Evolutionary conservation across 1,284 basidiomycete species (phyloP).

Genomic region (Chondrostereum purpureum): DNA sequence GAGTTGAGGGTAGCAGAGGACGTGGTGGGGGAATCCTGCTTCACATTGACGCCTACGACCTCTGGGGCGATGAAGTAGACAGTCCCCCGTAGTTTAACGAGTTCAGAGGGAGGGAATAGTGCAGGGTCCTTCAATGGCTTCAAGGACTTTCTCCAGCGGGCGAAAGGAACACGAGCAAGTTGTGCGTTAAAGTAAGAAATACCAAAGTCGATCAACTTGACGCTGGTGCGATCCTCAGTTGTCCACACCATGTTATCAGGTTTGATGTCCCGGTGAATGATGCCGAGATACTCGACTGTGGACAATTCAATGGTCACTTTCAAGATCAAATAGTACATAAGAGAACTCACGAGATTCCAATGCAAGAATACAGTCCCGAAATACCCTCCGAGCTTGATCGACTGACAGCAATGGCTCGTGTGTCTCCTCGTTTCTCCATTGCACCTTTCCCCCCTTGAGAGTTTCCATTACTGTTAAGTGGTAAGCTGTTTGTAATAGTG

Average conservation of each 20-base stretch:
- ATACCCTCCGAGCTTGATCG: constrained; percentile 67
- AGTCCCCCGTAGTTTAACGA: constrained; percentile 78
- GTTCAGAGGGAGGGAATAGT: constrained; percentile 62
- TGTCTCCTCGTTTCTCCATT: constrained; percentile 53
- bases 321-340: not conserved
- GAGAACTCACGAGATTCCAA: constrained; percentile 69
- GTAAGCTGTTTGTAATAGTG: not conserved
- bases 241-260: constrained; percentile 80
- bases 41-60: constrained; percentile 57
- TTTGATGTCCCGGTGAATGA: constrained; percentile 93
- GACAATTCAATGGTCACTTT: not conserved
- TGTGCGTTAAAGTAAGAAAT: constrained; percentile 73
- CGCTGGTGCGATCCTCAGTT: constrained; percentile 52
- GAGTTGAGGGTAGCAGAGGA: constrained; percentile 18
- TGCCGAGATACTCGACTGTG: constrained; percentile 84
- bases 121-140: constrained; percentile 26
- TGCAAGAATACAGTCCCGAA: constrained; percentile 77
- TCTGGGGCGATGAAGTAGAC: constrained; percentile 89
- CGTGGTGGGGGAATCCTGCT: constrained; percentile 15
- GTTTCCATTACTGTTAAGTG: constrained; percentile 69
- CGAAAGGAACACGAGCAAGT: constrained; percentile 7
- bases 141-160: constrained; percentile 2
- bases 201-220: constrained; percentile 90
- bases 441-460: constrained; percentile 77
- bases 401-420: constrained; percentile 64